Conservation (phyloP, 495 filamentous ascomycete genomes). For the Trichoderma virens region DNA sequence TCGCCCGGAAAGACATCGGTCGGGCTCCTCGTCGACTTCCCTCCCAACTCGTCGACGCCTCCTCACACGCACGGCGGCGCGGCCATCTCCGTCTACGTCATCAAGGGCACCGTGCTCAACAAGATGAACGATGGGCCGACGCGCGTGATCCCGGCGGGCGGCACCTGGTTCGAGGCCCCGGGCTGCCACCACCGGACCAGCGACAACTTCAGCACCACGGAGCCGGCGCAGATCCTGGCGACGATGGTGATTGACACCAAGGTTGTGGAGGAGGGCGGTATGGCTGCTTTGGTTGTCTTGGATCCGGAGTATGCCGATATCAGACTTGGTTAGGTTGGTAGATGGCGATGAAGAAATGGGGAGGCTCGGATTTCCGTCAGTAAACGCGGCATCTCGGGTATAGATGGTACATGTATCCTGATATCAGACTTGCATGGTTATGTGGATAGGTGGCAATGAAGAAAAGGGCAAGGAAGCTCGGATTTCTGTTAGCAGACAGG, state of each 20-base stretch:
- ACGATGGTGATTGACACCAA: background rate
- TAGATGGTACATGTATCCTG: too few relatives aligned
- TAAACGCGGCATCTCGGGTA: too few relatives aligned
- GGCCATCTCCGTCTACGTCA: background rate
- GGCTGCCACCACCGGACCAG: constrained; percentile 8
- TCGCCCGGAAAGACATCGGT: background rate
- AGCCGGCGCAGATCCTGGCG: background rate
- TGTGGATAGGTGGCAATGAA: too few relatives aligned
- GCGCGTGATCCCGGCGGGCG: constrained; percentile 7
- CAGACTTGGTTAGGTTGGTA: background rate
- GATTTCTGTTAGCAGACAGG: too few relatives aligned
- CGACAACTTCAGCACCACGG: constrained; percentile 4
- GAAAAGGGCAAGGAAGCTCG: too few relatives aligned
- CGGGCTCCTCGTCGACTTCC: background rate
- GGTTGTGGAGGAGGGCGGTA: background rate
- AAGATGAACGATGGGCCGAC: constrained; percentile 5
- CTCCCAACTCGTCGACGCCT: constrained; percentile 2
- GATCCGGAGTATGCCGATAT: background rate
- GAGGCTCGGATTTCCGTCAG: background rate
- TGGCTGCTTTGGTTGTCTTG: background rate
- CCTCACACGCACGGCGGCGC: constrained; percentile 9
- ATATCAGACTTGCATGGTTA: too few relatives aligned
- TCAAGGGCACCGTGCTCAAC: constrained; percentile 9
- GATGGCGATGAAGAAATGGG: background rate
- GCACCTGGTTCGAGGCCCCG: constrained; percentile 7